Conservation (phyloP, 257 asterid species). For the Datura wrightii region DNA sequence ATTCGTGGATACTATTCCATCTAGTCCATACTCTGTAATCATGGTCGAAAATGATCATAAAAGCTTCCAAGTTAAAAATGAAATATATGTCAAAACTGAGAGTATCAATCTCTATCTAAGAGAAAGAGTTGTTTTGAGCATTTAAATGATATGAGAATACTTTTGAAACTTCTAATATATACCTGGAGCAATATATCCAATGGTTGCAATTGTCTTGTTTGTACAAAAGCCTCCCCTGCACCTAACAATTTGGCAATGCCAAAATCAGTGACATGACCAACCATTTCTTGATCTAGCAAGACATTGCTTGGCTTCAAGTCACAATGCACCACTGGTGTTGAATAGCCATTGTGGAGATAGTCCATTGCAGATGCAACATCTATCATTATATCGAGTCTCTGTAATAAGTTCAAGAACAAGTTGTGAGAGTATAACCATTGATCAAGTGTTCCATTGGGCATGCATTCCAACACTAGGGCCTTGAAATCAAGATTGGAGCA, state of each 20-base stretch:
- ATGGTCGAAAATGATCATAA: not conserved
- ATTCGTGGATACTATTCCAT: conserved; percentile 5
- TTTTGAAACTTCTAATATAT: not conserved
- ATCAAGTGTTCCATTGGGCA: conserved; percentile 12
- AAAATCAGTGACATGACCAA: conserved; percentile 26
- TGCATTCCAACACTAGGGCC: not conserved
- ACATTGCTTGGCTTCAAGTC: not conserved
- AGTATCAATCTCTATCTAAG: not conserved
- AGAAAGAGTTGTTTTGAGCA: not conserved
- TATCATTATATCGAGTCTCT: conserved; percentile 5
- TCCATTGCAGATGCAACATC: conserved; percentile 23
- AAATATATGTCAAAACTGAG: not conserved
- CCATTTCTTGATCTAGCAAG: conserved; percentile 21
- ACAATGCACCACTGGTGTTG: not conserved
- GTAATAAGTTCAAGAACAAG: not conserved
- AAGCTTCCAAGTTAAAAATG: not conserved
- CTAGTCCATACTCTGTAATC: not conserved
- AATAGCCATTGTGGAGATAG: not conserved
- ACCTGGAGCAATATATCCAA: conserved; percentile 27
- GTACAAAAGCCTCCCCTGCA: not conserved
- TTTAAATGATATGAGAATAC: not conserved
- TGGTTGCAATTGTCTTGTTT: not conserved
- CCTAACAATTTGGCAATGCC: conserved; percentile 25
- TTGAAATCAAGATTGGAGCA: not conserved
- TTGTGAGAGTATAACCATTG: not conserved